Evolutionary conservation across 208 protist species (phyloP).

Genomic region (Leptomonas seymouri): DNA sequence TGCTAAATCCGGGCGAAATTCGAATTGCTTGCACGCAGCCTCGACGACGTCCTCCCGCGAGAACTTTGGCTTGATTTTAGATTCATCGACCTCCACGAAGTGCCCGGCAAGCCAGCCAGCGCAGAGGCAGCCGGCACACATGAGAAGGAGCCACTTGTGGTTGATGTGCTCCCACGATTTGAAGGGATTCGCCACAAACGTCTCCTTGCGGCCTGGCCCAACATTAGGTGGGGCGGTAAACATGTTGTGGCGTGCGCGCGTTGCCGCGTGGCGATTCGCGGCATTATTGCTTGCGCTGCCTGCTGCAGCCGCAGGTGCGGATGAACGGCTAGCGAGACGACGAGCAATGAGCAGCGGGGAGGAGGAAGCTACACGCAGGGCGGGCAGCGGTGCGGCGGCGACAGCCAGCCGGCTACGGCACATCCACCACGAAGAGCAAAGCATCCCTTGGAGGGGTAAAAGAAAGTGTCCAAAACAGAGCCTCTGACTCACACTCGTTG

Average conservation of each 20-base stretch:
- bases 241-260: constrained; percentile 12
- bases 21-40: constrained; percentile 63
- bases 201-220: constrained; percentile 41
- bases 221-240: constrained; percentile 60
- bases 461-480: background rate
- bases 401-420: background rate
- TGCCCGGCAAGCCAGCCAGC: constrained; percentile 70
- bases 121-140: constrained; percentile 79
- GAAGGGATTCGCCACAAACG: constrained; percentile 77
- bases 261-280: background rate
- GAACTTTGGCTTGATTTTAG: constrained; percentile 70
- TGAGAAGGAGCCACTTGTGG: constrained; percentile 82
- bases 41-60: constrained; percentile 54
- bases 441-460: no score
- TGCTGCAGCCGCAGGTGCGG: background rate
- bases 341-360: background rate
- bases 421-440: constrained; percentile 11
- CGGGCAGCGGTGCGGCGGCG: background rate
- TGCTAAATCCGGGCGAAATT: constrained; percentile 83
- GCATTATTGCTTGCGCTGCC: background rate
- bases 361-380: background rate
- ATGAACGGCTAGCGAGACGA: background rate
- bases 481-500: no score
- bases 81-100: constrained; percentile 79
- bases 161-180: constrained; percentile 90